phyloP scores from a whole-genome alignment of 257 asterid genomes.

The Penstemon newberryi region DNA sequence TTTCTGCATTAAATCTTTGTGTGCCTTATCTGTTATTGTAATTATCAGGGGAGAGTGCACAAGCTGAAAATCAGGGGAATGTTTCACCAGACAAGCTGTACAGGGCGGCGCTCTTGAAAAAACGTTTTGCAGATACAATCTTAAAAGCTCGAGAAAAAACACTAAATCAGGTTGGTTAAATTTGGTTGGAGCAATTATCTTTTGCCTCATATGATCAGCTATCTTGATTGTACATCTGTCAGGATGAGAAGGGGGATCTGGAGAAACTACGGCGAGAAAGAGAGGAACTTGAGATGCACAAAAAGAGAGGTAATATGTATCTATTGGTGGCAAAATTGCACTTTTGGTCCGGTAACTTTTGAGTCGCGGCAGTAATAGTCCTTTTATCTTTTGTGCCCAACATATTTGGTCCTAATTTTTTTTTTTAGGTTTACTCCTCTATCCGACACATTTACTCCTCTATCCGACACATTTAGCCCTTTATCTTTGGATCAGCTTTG shows the following conservation, averaged over 20 bases:
- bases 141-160: slow-evolving; percentile 87
- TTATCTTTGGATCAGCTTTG: too few relatives aligned
- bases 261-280: slow-evolving; percentile 79
- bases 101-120: slow-evolving; percentile 79
- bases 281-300: slow-evolving; percentile 82
- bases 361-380: background rate
- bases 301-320: slow-evolving; percentile 53
- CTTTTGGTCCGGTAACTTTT: too few relatives aligned
- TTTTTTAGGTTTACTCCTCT: too few relatives aligned
- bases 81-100: slow-evolving; percentile 82
- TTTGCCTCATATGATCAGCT: background rate
- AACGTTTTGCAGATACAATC: slow-evolving; percentile 79
- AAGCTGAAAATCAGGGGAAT: slow-evolving; percentile 44
- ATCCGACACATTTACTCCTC: too few relatives aligned
- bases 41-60: slow-evolving; percentile 57
- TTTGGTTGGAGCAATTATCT: slow-evolving; percentile 6
- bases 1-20: slow-evolving; percentile 2
- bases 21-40: slow-evolving; percentile 27
- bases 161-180: slow-evolving; percentile 54
- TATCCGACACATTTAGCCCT: too few relatives aligned
- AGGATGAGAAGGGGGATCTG: slow-evolving; percentile 76
- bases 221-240: background rate
- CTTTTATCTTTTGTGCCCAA: background rate
- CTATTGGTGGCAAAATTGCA: too few relatives aligned
- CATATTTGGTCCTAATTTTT: too few relatives aligned